Evolutionary conservation across 2,329 filamentous ascomycete species (phyloP), one percentile per base, ranked within the genome.

Genomic region (Sclerotinia nivalis): DNA sequence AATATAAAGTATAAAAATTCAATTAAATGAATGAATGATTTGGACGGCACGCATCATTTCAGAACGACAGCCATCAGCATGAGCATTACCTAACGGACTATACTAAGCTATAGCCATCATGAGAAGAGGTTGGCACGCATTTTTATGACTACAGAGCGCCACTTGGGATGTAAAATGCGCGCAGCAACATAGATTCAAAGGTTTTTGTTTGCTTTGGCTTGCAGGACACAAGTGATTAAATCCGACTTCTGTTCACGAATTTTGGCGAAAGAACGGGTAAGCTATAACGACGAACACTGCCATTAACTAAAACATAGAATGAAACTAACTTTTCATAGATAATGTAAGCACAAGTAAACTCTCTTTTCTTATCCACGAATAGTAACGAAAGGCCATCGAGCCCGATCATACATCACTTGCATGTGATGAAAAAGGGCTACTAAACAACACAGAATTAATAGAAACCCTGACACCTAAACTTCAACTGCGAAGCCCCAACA

Each of bases 401-500:
- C 34, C 9, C 15, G 15, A 54, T n/a, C 5, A 43, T 20, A 28
- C n/a, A 43, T 1, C 4, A 12, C 15, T n/a, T n/a, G 9, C 15
- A 18, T 43, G 18, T 22, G 10, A 64, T 52, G 15, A 50, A 25
- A 9, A 64, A 40, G 3, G 1, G 2, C 10, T 25, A 52, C 15
- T 1, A 40, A 25, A 8, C 8, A 52, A 20, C 18, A 37, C 28
- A 37, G 22, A 50, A 25, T 50, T 43, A 50, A 40, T 61, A 68
- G 12, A 28, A 37, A 9, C 28, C 54, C 15, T 31, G 25, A 50
- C 31, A 37, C 18, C 13, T 25, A 15, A 84, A 83, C 5, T 81
- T 80, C 80, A 85, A 82, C 76, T 83, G 77, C n/a, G 79, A 82
- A 8, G 77, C 81, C 0, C 83, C 83, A 22, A 84, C 77, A 70